These are phyloP conservation scores for Hirschfeldia incana DNA, from an alignment of 345 rosid genomes.

Conservation along the genomic window DNA sequence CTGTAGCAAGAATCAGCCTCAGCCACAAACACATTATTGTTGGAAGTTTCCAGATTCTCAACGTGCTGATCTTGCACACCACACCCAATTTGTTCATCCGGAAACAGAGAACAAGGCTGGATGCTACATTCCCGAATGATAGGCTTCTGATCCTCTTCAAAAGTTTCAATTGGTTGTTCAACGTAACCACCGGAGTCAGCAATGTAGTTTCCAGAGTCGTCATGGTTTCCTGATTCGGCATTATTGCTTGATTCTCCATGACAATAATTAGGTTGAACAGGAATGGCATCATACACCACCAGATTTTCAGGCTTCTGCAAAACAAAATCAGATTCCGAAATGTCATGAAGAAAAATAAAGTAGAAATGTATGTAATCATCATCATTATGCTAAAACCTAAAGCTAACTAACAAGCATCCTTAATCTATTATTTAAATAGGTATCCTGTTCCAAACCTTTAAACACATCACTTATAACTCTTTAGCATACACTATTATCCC, in stretches of 20 bases:
- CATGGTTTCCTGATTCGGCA: constrained; percentile 41
- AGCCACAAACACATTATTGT: constrained; percentile 44
- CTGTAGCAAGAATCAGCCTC: constrained; percentile 48
- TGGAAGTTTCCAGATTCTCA: constrained; percentile 43
- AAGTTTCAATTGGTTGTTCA: constrained; percentile 40
- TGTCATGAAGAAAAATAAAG: no score
- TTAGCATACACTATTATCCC: no score
- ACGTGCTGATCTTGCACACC: constrained; percentile 48
- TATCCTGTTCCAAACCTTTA: neutral
- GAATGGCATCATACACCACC: constrained; percentile 48
- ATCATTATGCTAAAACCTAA: neutral
- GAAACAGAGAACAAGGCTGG: constrained; percentile 42
- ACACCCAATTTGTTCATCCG: constrained; percentile 45
- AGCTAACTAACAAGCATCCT: neutral
- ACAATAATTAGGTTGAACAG: constrained; percentile 42
- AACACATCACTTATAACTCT: neutral
- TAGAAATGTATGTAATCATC: neutral
- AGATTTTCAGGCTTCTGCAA: constrained; percentile 51
- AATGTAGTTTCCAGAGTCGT: constrained; percentile 28
- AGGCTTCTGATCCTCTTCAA: constrained; percentile 61
- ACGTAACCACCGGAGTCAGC: constrained; percentile 39
- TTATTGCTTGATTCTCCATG: constrained; percentile 67
- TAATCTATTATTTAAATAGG: neutral
- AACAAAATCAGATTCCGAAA: constrained; percentile 3
- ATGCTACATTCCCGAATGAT: constrained; percentile 41